These are phyloP conservation scores for Yamadazyma songkhlaensis DNA, from an alignment of 1,139 yeast genomes.

Conservation along the genomic window DNA sequence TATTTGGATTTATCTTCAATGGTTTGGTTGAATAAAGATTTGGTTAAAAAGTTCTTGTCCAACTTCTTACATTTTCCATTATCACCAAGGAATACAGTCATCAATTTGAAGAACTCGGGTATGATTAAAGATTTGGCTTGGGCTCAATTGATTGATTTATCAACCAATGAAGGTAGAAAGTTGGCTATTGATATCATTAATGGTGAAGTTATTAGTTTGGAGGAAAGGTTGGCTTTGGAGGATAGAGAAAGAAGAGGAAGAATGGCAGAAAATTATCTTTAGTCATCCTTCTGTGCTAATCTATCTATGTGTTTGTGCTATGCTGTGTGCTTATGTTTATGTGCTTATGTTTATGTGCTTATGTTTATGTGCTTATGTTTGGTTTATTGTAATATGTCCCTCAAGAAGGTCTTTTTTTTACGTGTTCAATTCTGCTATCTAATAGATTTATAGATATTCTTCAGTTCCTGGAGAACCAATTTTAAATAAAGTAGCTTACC, in stretches of 20 bases:
- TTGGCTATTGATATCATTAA: conserved; percentile 32
- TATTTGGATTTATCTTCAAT: conserved; percentile 43
- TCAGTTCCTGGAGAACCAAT: no score
- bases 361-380: not conserved
- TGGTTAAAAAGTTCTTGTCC: conserved; percentile 31
- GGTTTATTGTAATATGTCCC: not conserved
- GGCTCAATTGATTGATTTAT: conserved; percentile 43
- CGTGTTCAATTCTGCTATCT: not conserved
- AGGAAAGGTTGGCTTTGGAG: conserved; percentile 28
- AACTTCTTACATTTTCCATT: conserved; percentile 11
- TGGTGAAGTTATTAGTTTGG: conserved; percentile 28
- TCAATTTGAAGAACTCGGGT: conserved; percentile 56
- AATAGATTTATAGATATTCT: no score
- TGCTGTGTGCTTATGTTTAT: not conserved
- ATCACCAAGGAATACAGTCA: conserved; percentile 2
- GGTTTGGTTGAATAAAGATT: conserved; percentile 50
- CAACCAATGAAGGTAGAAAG: conserved; percentile 26
- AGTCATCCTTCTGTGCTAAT: not conserved
- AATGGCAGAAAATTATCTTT: conserved; percentile 41
- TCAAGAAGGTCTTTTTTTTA: not conserved
- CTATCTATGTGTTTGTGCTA: not conserved
- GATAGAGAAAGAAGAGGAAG: conserved; percentile 43
- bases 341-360: not conserved
- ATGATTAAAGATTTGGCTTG: conserved; percentile 57
- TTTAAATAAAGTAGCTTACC: no score